These are phyloP conservation scores for Phytophthora idaei DNA, from an alignment of 352 stramenopile genomes.

Conservation along the genomic window DNA sequence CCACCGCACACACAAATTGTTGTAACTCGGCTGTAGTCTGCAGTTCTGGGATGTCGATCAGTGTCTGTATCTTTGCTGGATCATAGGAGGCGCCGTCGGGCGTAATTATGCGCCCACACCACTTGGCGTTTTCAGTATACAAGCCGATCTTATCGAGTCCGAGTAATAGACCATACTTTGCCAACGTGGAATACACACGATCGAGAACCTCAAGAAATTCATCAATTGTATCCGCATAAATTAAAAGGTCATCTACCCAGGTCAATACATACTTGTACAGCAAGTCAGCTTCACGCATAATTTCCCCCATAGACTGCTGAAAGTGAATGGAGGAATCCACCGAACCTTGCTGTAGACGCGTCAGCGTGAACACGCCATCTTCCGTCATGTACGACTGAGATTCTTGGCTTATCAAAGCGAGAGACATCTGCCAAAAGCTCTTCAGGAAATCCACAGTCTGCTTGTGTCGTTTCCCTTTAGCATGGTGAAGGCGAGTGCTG, in stretches of 20 bases:
- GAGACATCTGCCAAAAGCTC: background rate
- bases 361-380: conserved; percentile 11
- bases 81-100: background rate
- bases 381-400: background rate
- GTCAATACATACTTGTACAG: conserved; percentile 11
- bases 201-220: conserved; percentile 13
- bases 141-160: conserved; percentile 9
- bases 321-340: conserved; percentile 13
- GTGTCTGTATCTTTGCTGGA: background rate
- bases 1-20: too few relatives aligned
- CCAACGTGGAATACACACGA: conserved; percentile 4
- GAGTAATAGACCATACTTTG: conserved; percentile 3
- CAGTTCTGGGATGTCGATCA: background rate
- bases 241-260: background rate
- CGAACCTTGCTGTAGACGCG: conserved; percentile 7
- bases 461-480: background rate
- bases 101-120: conserved; percentile 8
- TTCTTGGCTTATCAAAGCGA: background rate
- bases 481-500: background rate
- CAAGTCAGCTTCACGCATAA: conserved; percentile 2
- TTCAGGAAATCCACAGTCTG: conserved; percentile 7
- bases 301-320: background rate
- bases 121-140: conserved; percentile 7
- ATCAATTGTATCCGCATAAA: conserved; percentile 1
- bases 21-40: background rate